Base-by-base conservation (phyloP, 495 filamentous ascomycete genomes). In the Annulohypoxylon nitens region DNA sequence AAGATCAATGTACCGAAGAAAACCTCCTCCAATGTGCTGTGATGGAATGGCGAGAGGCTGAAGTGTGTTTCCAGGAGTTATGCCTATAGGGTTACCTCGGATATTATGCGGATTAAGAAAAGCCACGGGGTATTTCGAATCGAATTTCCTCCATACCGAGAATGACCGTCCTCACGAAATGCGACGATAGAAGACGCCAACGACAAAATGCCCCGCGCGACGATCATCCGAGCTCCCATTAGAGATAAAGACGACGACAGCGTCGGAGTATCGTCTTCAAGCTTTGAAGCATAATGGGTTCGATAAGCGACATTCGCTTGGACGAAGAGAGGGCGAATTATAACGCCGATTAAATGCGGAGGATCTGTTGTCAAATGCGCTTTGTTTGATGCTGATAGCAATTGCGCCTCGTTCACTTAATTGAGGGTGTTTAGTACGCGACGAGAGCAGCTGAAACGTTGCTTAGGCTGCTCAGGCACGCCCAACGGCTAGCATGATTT, bases 1-100 rank as follows among this genome's bases (percentile, higher is more conserved):
- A 74, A n/a, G 71, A 75, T 30, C 67, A 67, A 64, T 75, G 72
- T 63, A 75, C 67, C 39, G 72, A 70, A 60, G 72, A 75, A 25
- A 75, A 75, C 59, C 62, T 75, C 23, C 50, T 67, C 25, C 62
- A 70, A 67, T 75, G 72, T 30, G 41, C 72, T 20, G 66, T 75
- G 33, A 60, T 50, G 59, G 72, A 75, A 67, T 70, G 67, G 72
- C 62, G 67, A 54, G 67, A 75, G 51, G 63, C 72, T 10, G 67
- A 70, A 64, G 61, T 70, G 14, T 75, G 72, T 18, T 75, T 70
- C 53, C 72, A 75, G 25, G 72, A 75, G 51, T 70, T 75, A 16
- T 75, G 72, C 58, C 53, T 75, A 20, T 75, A 20, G 62, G 16
- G 61, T 36, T 16, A 41, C 11, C 20, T 43, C 18, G 23, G 53